Percentiles rank a stretch among this genome's conserved stretches.
Evolutionary conservation across 106 monocot genomes (phyloP).

Genomic region (Hemerocallis citrina): DNA sequence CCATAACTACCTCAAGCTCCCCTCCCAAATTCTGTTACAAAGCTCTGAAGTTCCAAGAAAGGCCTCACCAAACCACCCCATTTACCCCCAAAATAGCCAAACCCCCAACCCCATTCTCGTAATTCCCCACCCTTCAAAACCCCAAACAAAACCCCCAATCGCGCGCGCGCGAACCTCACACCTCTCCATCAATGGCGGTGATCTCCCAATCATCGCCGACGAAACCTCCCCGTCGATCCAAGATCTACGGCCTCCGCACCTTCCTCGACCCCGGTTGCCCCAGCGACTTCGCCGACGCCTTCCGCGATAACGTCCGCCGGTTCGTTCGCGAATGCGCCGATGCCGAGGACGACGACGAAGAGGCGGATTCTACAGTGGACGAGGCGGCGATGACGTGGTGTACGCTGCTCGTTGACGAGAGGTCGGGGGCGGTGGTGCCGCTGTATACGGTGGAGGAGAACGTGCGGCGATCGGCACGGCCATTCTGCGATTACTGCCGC

Average conservation of each 20-base stretch:
- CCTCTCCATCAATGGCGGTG: constrained; percentile 1
- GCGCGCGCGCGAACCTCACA: no score
- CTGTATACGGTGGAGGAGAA: constrained; percentile 71
- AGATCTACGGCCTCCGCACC: constrained; percentile 39
- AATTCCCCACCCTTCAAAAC: no score
- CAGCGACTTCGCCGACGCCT: constrained; percentile 43
- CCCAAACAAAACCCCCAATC: no score
- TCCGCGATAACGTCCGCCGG: constrained; percentile 71
- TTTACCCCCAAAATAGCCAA: no score
- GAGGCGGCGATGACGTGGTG: constrained; percentile 47
- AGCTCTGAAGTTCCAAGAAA: no score
- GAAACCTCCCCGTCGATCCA: constrained; percentile 9
- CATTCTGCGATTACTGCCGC: constrained; percentile 77
- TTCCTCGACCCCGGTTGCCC: constrained; percentile 43
- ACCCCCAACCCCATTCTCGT: no score
- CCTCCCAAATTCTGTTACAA: no score
- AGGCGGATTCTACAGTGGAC: no score
- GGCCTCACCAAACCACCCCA: no score
- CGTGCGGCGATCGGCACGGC: constrained; percentile 28
- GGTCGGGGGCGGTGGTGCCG: constrained; percentile 42
- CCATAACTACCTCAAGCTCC: no score
- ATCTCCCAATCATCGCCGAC: constrained; percentile 7
- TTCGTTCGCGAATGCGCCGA: constrained; percentile 45
- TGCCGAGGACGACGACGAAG: no score
- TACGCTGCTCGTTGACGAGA: constrained; percentile 72